A percentile compares a stretch with the other conserved stretches of the same genome.
Conservation (phyloP, 768 basidiomycete species). For the Kwoniella europaea region DNA sequence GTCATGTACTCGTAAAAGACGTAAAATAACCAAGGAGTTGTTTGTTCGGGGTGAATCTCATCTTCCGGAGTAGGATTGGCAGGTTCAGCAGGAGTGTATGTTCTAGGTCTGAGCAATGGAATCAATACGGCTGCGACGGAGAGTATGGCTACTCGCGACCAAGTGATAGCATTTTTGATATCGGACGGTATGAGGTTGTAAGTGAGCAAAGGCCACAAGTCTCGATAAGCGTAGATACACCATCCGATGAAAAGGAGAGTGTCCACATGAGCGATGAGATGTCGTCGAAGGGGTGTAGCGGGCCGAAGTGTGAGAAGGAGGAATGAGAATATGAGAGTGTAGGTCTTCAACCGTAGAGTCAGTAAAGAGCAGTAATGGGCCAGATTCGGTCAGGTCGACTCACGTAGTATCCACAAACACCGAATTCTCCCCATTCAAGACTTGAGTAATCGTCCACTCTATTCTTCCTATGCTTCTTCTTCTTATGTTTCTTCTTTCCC, state of each 20-base stretch:
- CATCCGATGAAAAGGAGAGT: constrained; percentile 63
- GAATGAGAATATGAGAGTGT: constrained; percentile 62
- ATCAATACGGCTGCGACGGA: constrained; percentile 62
- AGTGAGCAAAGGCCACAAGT: constrained; percentile 67
- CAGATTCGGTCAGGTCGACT: constrained; percentile 20
- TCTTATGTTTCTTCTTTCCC: constrained; percentile 34
- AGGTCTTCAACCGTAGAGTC: constrained; percentile 56
- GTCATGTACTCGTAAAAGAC: constrained; percentile 66
- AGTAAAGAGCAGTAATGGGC: not conserved
- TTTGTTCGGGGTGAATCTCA: constrained; percentile 62
- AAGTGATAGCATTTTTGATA: constrained; percentile 60
- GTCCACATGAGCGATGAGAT: constrained; percentile 63
- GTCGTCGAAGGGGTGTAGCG: constrained; percentile 57
- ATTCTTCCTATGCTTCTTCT: constrained; percentile 53
- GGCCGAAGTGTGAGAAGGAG: constrained; percentile 60
- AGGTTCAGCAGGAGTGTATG: constrained; percentile 68
- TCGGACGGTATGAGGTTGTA: constrained; percentile 65
- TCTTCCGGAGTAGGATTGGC: constrained; percentile 38
- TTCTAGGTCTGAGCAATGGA: constrained; percentile 66
- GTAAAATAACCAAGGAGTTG: constrained; percentile 62
- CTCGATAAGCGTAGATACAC: constrained; percentile 65
- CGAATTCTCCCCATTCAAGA: constrained; percentile 54
- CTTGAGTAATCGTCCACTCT: constrained; percentile 50
- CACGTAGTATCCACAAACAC: constrained; percentile 58
- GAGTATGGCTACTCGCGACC: constrained; percentile 65